Base-by-base conservation (phyloP, 352 stramenopile species). In the Paralagenidium karlingii region DNA sequence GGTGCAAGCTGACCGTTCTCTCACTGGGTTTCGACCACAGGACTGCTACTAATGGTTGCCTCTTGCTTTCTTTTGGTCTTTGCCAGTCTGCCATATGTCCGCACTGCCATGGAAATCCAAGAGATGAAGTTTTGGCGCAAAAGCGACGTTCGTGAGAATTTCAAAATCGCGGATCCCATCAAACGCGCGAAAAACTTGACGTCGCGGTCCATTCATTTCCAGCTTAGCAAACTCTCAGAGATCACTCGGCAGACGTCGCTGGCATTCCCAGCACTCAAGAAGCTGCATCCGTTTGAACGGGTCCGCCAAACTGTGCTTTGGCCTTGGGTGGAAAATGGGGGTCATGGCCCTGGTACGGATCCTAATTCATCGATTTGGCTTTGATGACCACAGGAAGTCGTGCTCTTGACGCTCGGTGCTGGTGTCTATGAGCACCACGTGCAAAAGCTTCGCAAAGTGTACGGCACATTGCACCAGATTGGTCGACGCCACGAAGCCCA, bases 61-160 rank as follows among this genome's bases (percentile, higher is more conserved):
- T n/a, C n/a, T n/a, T n/a, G n/a, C n/a, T n/a, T n/a, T n/a, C n/a
- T n/a, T n/a, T n/a, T n/a, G n/a, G n/a, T n/a, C n/a, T n/a, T 36
- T 36, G 19, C 16, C 30, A 86, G 76, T 20, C 51, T 90, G 29
- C 76, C 76, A 43, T 90, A 87, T 38, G 68, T 90, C 27, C 55
- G 76, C 59, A 90, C 76, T 38, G 71, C 71, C 5, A 63, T 57
- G 5, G 76, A 90, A 63, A 85, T 90, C 43, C 67, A 83, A 53
- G 68, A 87, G 50, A 92, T 92, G 78, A 76, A 78, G 46, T 89
- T 92, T 52, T 92, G 78, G 78, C 64, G 69, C 19, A 52, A 68
- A 21, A 48, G 49, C 21, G 19, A 16, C 22, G 53, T 82, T 49
- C 65, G 60, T 40, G 78, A 92, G 51, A 88, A 73, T 57, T 55